Evolutionary conservation across 2,329 filamentous ascomycete genomes (phyloP).

Genomic region (Plectosphaerella plurivora): DNA sequence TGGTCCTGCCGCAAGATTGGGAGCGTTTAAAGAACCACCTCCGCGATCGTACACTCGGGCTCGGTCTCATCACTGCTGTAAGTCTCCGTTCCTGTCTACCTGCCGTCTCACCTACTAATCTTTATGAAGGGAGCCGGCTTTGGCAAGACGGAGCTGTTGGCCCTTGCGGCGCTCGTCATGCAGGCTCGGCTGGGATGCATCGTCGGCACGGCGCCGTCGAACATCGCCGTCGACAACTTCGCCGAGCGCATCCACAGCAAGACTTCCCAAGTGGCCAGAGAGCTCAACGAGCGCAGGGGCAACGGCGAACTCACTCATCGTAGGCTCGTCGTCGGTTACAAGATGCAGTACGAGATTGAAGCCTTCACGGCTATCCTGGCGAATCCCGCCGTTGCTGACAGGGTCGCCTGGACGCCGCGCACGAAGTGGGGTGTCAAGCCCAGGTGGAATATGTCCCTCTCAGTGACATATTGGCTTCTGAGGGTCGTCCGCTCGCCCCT

Average conservation of each 20-base stretch:
- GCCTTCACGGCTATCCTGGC: too few species aligned
- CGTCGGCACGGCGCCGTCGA: constrained; percentile 8
- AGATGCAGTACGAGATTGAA: too few species aligned
- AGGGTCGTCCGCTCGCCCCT: too few species aligned
- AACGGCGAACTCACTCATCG: too few species aligned
- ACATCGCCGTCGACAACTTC: constrained; percentile 12
- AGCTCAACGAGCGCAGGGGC: too few species aligned
- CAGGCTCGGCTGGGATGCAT: constrained; percentile 3
- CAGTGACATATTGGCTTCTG: too few species aligned
- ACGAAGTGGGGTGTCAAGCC: too few species aligned
- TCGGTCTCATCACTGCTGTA: not conserved
- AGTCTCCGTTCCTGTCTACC: not conserved
- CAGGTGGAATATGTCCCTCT: too few species aligned
- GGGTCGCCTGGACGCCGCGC: too few species aligned
- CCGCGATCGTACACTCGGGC: not conserved
- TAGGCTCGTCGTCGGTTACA: too few species aligned
- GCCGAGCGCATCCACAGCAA: not conserved
- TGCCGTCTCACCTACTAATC: not conserved
- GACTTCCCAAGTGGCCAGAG: too few species aligned
- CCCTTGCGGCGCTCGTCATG: constrained; percentile 6
- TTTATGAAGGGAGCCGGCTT: constrained; percentile 8
- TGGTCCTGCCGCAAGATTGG: not conserved
- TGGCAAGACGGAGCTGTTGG: constrained; percentile 9
- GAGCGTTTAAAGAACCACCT: not conserved
- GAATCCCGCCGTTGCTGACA: too few species aligned